Conservation (phyloP, 768 basidiomycete genomes). For the Rhodotorula sphaerocarpa region DNA sequence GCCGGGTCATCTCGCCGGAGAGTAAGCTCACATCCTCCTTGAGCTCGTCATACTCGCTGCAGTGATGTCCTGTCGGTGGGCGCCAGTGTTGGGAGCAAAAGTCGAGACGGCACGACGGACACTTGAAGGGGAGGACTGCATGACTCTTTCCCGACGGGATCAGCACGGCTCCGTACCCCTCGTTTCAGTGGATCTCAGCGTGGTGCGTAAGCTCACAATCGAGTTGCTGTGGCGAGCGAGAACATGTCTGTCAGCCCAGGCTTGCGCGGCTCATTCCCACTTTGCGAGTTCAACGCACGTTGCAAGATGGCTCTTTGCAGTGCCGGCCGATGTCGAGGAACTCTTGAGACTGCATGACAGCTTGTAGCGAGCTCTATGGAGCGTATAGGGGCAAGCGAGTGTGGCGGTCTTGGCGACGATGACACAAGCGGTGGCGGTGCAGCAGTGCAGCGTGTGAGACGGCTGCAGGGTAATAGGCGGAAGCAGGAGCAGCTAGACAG, state of each 20-base stretch:
- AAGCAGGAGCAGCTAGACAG: no score
- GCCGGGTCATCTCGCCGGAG: neutral
- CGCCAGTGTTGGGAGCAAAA: constrained; percentile 31
- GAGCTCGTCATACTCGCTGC: constrained; percentile 8
- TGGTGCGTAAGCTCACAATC: constrained; percentile 5
- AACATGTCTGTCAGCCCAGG: neutral
- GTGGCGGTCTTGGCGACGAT: no score
- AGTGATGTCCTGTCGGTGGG: constrained; percentile 10
- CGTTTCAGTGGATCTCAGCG: no score
- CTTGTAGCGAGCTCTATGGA: no score
- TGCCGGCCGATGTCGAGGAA: constrained; percentile 38
- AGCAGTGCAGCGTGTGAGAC: no score
- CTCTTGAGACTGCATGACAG: constrained; percentile 16
- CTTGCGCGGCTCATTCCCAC: neutral
- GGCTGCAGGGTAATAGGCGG: no score
- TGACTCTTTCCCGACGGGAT: no score
- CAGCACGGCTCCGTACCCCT: no score
- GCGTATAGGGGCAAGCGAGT: no score
- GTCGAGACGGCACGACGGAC: constrained; percentile 16
- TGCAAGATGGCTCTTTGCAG: constrained; percentile 18
- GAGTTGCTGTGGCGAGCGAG: constrained; percentile 10
- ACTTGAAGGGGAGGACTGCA: constrained; percentile 34
- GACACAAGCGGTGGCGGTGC: no score
- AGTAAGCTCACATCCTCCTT: constrained; percentile 12
- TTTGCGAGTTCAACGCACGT: neutral